A percentile compares a stretch with the other conserved stretches of the same genome.
These are phyloP conservation scores for Spiraea crenata DNA, from an alignment of 331 rosid species.

Conservation along the genomic window DNA sequence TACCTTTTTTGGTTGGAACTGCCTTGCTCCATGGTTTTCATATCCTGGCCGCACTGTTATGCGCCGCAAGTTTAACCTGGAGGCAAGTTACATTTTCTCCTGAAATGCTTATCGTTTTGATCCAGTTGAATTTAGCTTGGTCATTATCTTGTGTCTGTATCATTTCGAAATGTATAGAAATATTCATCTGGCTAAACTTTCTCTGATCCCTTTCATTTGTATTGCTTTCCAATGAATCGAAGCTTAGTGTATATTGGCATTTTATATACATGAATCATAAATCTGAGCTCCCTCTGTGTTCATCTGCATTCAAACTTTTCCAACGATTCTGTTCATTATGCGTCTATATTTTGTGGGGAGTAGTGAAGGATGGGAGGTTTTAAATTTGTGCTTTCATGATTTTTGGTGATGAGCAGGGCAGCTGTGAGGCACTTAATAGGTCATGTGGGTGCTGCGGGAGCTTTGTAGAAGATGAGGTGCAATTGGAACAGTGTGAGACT, in stretches of 20 bases:
- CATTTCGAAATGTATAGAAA: background rate
- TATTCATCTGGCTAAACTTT: background rate
- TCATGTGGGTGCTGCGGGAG: slow-evolving; percentile 87
- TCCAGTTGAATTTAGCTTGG: background rate
- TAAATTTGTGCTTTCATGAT: slow-evolving; percentile 3
- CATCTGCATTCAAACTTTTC: too few species aligned
- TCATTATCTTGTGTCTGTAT: background rate
- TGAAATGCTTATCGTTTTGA: background rate
- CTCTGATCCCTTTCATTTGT: background rate
- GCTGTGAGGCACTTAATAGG: slow-evolving; percentile 62
- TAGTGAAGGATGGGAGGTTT: background rate
- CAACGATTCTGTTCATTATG: too few species aligned
- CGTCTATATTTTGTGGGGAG: background rate
- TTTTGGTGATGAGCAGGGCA: slow-evolving; percentile 64
- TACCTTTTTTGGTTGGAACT: slow-evolving; percentile 66
- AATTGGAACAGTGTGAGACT: slow-evolving; percentile 73
- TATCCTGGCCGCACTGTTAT: slow-evolving; percentile 72
- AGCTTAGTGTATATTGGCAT: background rate
- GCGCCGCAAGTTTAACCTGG: slow-evolving; percentile 84
- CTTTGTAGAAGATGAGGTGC: slow-evolving; percentile 57
- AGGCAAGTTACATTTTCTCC: slow-evolving; percentile 54
- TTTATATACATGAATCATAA: too few species aligned
- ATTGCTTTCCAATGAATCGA: background rate
- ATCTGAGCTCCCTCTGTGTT: too few species aligned
- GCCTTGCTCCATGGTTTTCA: slow-evolving; percentile 82